Evolutionary conservation across 352 stramenopile genomes (phyloP).

Genomic region (Elongisporangium undulatum): DNA sequence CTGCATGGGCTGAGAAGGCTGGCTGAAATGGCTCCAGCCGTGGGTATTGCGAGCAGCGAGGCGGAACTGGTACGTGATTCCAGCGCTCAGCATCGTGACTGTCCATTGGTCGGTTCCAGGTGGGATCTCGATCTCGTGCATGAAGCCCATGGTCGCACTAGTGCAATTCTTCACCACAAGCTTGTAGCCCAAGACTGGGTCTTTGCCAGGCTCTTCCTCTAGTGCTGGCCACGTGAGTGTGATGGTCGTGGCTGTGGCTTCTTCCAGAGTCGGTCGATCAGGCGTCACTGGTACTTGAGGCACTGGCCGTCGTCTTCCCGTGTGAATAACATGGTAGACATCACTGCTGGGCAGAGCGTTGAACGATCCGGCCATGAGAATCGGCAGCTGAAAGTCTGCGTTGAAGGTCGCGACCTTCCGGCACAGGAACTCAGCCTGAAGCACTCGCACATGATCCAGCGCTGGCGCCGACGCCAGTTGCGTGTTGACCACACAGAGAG

Average conservation of each 20-base stretch:
- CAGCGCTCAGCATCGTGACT: slow-evolving; percentile 64
- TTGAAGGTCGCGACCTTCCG: slow-evolving; percentile 74
- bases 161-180: slow-evolving; percentile 56
- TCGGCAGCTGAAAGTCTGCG: slow-evolving; percentile 72
- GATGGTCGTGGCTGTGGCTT: slow-evolving; percentile 2
- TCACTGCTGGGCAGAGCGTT: slow-evolving; percentile 74
- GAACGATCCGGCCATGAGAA: slow-evolving; percentile 80
- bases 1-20: slow-evolving; percentile 47
- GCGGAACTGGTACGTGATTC: slow-evolving; percentile 83
- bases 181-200: slow-evolving; percentile 44
- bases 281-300: slow-evolving; percentile 37
- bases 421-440: slow-evolving; percentile 70
- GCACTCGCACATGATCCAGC: slow-evolving; percentile 54
- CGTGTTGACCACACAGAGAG: slow-evolving; percentile 61
- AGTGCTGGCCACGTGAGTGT: not conserved
- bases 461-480: slow-evolving; percentile 27
- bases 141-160: slow-evolving; percentile 45
- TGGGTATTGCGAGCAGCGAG: slow-evolving; percentile 63
- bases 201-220: slow-evolving; percentile 4
- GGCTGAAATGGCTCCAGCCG: slow-evolving; percentile 66
- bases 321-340: slow-evolving; percentile 77
- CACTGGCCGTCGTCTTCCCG: slow-evolving; percentile 40
- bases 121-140: slow-evolving; percentile 34
- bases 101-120: slow-evolving; percentile 10
- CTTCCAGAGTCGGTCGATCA: slow-evolving; percentile 20